These are phyloP conservation scores for Syzygium grande DNA, from an alignment of 345 rosid genomes.

Conservation along the genomic window DNA sequence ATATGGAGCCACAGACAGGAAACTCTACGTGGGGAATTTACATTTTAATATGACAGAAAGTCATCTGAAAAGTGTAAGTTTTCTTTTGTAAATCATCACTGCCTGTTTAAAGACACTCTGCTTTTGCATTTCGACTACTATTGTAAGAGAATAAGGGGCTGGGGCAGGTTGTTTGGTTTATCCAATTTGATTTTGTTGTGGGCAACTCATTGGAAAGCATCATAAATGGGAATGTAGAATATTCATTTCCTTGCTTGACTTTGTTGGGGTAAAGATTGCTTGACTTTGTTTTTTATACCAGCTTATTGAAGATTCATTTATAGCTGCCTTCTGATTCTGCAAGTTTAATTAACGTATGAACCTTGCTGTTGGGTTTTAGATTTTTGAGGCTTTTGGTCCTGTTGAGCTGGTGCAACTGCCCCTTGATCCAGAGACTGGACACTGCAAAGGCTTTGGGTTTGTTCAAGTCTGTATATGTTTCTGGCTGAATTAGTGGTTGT, in stretches of 20 bases:
- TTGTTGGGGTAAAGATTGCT: background rate
- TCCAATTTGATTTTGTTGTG: background rate
- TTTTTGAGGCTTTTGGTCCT: conserved; percentile 91
- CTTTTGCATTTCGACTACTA: background rate
- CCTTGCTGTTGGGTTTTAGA: conserved; percentile 24
- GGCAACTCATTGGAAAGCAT: background rate
- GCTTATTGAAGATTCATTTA: background rate
- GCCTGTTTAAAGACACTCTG: background rate
- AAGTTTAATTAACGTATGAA: background rate
- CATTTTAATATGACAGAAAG: conserved; percentile 90
- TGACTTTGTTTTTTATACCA: background rate
- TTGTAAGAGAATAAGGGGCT: background rate
- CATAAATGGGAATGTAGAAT: background rate
- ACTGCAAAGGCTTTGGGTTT: conserved; percentile 96
- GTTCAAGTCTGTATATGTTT: conserved; percentile 56
- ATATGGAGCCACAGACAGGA: conserved; percentile 75
- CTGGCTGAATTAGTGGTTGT: background rate
- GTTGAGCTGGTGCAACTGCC: conserved; percentile 96
- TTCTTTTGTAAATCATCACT: background rate
- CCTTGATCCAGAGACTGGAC: conserved; percentile 84
- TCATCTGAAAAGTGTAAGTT: conserved; percentile 80
- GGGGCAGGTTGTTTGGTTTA: background rate
- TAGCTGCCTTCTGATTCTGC: background rate
- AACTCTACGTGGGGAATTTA: conserved; percentile 85
- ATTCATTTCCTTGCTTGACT: background rate